Evolutionary conservation across 768 basidiomycete species (phyloP), one percentile per base, ranked within the genome.

Genomic region (Tulasnella sp.): DNA sequence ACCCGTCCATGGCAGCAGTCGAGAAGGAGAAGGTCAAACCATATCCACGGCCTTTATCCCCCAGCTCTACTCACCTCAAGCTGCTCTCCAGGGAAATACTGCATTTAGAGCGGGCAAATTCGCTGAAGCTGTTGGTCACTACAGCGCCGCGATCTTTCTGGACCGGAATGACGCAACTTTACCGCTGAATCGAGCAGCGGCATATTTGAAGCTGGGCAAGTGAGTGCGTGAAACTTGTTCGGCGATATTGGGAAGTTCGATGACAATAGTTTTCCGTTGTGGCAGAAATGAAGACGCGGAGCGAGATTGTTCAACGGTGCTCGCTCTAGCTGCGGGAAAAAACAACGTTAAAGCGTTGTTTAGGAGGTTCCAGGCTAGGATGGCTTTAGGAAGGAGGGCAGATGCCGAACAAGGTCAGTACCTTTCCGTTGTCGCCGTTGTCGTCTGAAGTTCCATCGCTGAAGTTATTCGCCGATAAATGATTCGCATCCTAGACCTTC

Each of bases 191-290:
- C 87, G 95, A 59, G 92, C 94, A 3, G 91, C 92, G 40, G 92
- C 94, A 34, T 95, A 95, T 82, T 85, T 98, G 74, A 95, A 94
- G 84, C 86, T 96, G 82, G 89, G 88, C 86, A 97, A 96, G 94
- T 94, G 84, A 83, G 93, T 89, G 80, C 76, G 72, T 68, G 66
- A 5, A 47, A 47, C 22, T 1, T 36, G 11, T 41, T 44, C 66
- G 9, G 39, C 34, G 32, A 59, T 17, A 4, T 59, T 32, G 26
- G 22, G 4, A 29, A 12, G 52, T 29, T 32, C 11, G 52, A 59
- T 26, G 22, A 22, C 52, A n/a, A n/a, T 32, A 12, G 32, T 26
- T 22, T 29, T 22, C n/a, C 52, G 26, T 11, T 19, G 29, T 29
- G 17, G 5, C 41, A 94, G 93, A 77, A 83, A 86, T 75, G 85